phyloP scores from a whole-genome alignment of 257 asterid genomes.

The Nicotiana benthamiana region DNA sequence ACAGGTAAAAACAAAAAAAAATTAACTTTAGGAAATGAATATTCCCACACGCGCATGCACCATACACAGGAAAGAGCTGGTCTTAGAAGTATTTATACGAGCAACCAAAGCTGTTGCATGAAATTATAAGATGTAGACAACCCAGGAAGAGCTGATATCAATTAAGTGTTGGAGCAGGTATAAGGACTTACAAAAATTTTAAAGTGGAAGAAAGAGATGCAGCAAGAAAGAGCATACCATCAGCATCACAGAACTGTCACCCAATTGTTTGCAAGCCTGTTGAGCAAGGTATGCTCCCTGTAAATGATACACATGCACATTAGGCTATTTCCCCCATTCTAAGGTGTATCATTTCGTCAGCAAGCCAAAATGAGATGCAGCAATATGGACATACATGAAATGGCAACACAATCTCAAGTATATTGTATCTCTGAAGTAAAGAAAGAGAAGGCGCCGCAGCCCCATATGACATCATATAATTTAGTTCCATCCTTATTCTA shows the following conservation, averaged over 20 bases:
- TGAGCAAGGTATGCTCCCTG: conserved; percentile 74
- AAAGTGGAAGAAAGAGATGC: neutral
- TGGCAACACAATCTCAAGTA: conserved; percentile 82
- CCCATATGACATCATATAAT: conserved; percentile 92
- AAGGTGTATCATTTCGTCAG: neutral
- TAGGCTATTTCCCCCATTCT: neutral
- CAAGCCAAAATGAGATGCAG: conserved; percentile 6
- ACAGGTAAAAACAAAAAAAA: neutral
- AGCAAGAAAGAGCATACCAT: conserved; percentile 37
- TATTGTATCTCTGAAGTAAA: conserved; percentile 61
- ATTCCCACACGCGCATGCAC: neutral
- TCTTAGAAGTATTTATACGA: too few species aligned
- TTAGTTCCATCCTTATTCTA: conserved; percentile 65
- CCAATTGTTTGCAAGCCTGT: conserved; percentile 33
- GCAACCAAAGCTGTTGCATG: too few species aligned
- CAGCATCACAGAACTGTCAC: conserved; percentile 47
- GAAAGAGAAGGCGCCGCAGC: conserved; percentile 82
- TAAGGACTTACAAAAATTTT: neutral
- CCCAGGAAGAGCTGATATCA: too few species aligned
- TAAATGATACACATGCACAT: conserved; percentile 9
- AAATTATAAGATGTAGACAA: too few species aligned
- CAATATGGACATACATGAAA: conserved; percentile 56
- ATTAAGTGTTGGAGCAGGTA: too few species aligned
- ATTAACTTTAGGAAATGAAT: neutral
- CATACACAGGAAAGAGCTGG: neutral